Evolutionary conservation across 768 basidiomycete genomes (phyloP).

Genomic region (Russula vinacea): DNA sequence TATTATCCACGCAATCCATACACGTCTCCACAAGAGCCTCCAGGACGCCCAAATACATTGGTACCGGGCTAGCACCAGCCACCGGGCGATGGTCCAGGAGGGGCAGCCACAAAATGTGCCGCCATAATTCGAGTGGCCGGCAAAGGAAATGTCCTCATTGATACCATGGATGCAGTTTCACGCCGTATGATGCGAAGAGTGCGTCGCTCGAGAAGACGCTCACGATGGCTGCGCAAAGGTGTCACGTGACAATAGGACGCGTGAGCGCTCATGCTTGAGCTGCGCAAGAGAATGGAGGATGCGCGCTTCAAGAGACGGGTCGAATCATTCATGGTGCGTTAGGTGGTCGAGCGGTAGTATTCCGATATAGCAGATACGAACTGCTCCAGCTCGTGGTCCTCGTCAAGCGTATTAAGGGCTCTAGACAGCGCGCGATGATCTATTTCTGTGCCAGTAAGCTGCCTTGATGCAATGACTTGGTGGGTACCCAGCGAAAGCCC

Average conservation of each 20-base stretch:
- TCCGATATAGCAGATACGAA: constrained; percentile 20
- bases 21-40: constrained; percentile 10
- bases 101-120: not conserved
- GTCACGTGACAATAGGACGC: constrained; percentile 12
- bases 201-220: constrained; percentile 12
- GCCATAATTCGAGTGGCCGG: constrained; percentile 17
- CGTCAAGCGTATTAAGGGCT: constrained; percentile 18
- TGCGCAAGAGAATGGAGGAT: no score
- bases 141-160: constrained; percentile 12
- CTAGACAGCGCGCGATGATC: constrained; percentile 19
- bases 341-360: constrained; percentile 22
- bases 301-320: constrained; percentile 19
- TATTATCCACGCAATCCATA: not conserved
- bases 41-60: constrained; percentile 2
- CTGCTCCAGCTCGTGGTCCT: constrained; percentile 23
- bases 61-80: constrained; percentile 1
- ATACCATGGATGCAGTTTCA: constrained; percentile 10
- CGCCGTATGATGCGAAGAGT: constrained; percentile 17
- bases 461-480: constrained; percentile 10
- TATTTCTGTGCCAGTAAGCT: constrained; percentile 16
- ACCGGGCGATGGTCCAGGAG: not conserved
- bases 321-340: constrained; percentile 16
- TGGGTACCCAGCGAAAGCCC: constrained; percentile 9
- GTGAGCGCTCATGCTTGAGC: no score
- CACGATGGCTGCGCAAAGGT: not conserved